Evolutionary conservation across 2,329 filamentous ascomycete species (phyloP).

Genomic region (Fusarium papillatum): DNA sequence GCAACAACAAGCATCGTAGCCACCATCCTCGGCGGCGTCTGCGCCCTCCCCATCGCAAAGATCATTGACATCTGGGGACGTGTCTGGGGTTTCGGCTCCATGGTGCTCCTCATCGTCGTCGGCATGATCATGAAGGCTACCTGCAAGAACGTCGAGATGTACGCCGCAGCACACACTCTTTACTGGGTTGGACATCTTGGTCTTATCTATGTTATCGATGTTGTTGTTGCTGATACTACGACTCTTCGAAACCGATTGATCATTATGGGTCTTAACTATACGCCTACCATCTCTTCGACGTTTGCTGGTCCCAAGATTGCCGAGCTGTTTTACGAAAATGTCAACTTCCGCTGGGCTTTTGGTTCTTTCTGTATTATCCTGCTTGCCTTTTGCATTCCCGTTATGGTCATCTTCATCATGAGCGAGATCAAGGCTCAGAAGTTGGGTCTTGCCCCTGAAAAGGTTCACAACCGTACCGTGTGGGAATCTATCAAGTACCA

Average conservation of each 20-base stretch:
- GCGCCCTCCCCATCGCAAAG: conserved; percentile 11
- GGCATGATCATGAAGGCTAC: conserved; percentile 3
- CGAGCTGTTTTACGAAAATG: conserved; percentile 51
- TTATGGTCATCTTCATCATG: conserved; percentile 33
- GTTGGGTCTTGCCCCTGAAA: conserved; percentile 61
- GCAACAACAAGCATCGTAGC: conserved; percentile 72
- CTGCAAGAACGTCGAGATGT: conserved; percentile 63
- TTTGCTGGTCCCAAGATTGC: conserved; percentile 59
- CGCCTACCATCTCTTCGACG: conserved; percentile 59
- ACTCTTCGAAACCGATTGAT: conserved; percentile 57
- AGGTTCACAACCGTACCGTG: conserved; percentile 59
- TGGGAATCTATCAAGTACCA: conserved; percentile 65
- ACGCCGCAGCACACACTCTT: conserved; percentile 72
- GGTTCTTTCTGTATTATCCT: conserved; percentile 74
- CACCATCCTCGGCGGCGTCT: conserved; percentile 8
- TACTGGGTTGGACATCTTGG: conserved; percentile 70
- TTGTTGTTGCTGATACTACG: conserved; percentile 60
- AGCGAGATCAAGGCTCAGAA: conserved; percentile 57
- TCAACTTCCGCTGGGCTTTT: conserved; percentile 63
- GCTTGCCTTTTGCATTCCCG: conserved; percentile 55
- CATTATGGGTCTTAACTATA: conserved; percentile 54
- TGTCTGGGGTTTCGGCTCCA: conserved; percentile 11
- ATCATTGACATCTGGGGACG: conserved; percentile 24
- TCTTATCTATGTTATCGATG: conserved; percentile 54
- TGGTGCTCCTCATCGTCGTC: conserved; percentile 1